A percentile compares a stretch with the other conserved stretches of the same genome.
Conservation (phyloP, 306 rosid species). For the Malus fusca region DNA sequence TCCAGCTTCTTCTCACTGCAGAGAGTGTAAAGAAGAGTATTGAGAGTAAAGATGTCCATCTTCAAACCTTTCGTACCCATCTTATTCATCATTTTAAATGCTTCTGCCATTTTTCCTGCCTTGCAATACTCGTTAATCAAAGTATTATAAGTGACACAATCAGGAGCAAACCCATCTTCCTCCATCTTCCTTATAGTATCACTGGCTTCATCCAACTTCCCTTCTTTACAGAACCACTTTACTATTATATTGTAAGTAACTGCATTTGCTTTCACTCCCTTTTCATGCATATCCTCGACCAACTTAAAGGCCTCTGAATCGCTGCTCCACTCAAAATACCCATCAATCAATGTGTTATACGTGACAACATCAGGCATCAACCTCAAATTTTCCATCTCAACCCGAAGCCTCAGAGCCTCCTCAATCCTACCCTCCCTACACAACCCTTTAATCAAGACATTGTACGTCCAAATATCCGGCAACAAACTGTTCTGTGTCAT, state of each 20-base stretch:
- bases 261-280: constrained; percentile 48
- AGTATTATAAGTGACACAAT: constrained; percentile 68
- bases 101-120: constrained; percentile 58
- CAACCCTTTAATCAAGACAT: constrained; percentile 55
- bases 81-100: constrained; percentile 61
- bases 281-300: constrained; percentile 51
- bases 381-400: constrained; percentile 59
- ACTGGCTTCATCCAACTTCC: constrained; percentile 56
- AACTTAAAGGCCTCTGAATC: constrained; percentile 39
- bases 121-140: constrained; percentile 63
- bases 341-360: constrained; percentile 77
- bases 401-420: constrained; percentile 60
- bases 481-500: constrained; percentile 42
- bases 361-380: constrained; percentile 67
- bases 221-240: constrained; percentile 84
- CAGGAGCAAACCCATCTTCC: constrained; percentile 59
- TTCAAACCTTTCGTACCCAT: constrained; percentile 63
- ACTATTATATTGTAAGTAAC: constrained; percentile 69
- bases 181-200: constrained; percentile 40
- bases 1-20: constrained; percentile 60
- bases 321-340: constrained; percentile 40
- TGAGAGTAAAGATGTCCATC: constrained; percentile 55
- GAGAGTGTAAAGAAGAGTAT: constrained; percentile 48
- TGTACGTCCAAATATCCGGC: constrained; percentile 82
- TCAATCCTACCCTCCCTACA: constrained; percentile 66